phyloP scores from a whole-genome alignment of 305 asterid genomes.

The Andrographis paniculata region DNA sequence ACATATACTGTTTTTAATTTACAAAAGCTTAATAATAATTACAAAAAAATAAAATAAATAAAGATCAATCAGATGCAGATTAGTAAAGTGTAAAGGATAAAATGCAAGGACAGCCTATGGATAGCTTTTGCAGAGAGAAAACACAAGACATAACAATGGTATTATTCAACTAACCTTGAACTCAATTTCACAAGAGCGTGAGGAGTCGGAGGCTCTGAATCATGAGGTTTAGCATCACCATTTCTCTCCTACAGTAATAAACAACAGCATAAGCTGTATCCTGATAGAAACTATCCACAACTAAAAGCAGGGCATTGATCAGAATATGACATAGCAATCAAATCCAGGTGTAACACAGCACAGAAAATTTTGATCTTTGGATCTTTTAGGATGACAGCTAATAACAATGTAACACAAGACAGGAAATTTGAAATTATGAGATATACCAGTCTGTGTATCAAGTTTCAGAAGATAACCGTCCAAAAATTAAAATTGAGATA shows the following conservation, averaged over 20 bases:
- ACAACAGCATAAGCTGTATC: slow-evolving; percentile 11
- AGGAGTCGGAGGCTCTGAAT: slow-evolving; percentile 73
- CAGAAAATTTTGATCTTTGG: slow-evolving; percentile 6
- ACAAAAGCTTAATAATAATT: slow-evolving; percentile 3
- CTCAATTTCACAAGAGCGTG: slow-evolving; percentile 54
- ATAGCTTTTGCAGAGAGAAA: slow-evolving; percentile 9
- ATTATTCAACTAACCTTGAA: slow-evolving; percentile 52
- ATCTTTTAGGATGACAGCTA: slow-evolving; percentile 1
- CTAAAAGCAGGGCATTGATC: slow-evolving; percentile 6
- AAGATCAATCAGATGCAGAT: not conserved
- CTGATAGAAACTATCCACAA: slow-evolving; percentile 4
- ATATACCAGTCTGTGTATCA: not conserved
- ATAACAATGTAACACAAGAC: not conserved
- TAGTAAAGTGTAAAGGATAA: slow-evolving; percentile 3
- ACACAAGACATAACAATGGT: slow-evolving; percentile 1
- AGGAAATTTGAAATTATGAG: not conserved
- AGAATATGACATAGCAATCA: not conserved
- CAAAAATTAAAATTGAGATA: slow-evolving; percentile 9
- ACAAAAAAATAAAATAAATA: no score
- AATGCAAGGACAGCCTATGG: slow-evolving; percentile 2
- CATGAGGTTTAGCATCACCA: slow-evolving; percentile 67
- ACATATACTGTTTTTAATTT: not conserved
- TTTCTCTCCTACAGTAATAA: slow-evolving; percentile 61
- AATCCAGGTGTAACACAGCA: slow-evolving; percentile 2
- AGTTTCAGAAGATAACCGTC: slow-evolving; percentile 1